Base-by-base conservation (phyloP, 257 asterid genomes). In the Gentiana dahurica region DNA sequence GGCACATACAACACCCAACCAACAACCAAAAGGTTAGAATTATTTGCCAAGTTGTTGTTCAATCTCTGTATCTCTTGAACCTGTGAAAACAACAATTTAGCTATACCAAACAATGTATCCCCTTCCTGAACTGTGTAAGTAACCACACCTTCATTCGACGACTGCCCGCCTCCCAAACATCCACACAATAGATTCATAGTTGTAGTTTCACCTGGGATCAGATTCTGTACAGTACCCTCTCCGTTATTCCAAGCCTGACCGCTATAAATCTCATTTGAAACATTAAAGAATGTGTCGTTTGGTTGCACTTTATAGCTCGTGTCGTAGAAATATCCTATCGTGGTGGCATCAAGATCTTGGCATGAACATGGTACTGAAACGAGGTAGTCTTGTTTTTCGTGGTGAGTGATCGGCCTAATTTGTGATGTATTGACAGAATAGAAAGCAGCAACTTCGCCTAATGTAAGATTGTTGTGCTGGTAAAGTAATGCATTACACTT, bases 1-100 rank as follows among this genome's bases (percentile, higher is more conserved):
- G 94, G 86, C 47, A 81, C 83, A 65, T 74, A 84, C 41, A 81
- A 53, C 53, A 81, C 55, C 89, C 84, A 84, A 32, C 86, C 89
- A 10, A 54, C 38, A 41, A 68, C 72, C 36, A 84, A 73, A 57
- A 51, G 73, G 53, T 76, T 62, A 2, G 81, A 81, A 41, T 61
- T 34, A 1, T 55, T 36, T 8, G 57, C 66, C 78, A 81, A 66
- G 68, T 62, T 51, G 8, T 75, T 39, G 58, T 81, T 84, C 73
- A 79, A 51, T 1, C 54, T 73, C 79, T 65, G 69, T 0, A 81
- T 69, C 5, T 68, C 77, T 13, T 60, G 71, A n/a, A 55, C 74
- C 37, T 57, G 68, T 60, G 94, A 76, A 48, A 81, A 62, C 6
- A 84, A 79, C 15, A 63, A 58, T 56, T n/a, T 36, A 36, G 70